These are phyloP conservation scores for Selaginella tamariscina DNA, from an alignment of 75 land plant species.

Conservation along the genomic window DNA sequence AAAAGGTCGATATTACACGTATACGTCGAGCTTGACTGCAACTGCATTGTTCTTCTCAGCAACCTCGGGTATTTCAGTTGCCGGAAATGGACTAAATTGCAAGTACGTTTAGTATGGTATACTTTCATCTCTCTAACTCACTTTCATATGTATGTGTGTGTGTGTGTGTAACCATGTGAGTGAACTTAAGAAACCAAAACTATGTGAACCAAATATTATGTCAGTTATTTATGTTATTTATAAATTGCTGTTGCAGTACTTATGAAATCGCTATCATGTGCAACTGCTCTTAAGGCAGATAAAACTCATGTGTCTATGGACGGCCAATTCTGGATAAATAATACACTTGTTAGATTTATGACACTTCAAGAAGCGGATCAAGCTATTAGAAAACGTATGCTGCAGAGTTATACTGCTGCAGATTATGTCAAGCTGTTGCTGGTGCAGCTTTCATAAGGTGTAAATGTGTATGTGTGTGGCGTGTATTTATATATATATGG, in stretches of 20 bases:
- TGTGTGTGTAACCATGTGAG: no score
- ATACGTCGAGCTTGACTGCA: conserved; percentile 62
- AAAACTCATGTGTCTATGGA: conserved; percentile 75
- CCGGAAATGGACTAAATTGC: conserved; percentile 98
- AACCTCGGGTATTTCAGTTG: conserved; percentile 87
- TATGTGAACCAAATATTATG: no score
- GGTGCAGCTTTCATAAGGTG: conserved; percentile 25
- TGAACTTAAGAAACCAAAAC: no score
- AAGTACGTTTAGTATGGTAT: conserved; percentile 46
- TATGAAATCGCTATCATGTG: conserved; percentile 99
- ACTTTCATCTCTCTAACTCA: no score
- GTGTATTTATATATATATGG: no score
- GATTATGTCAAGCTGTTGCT: conserved; percentile 73
- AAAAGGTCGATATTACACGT: conserved; percentile 73
- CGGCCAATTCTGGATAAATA: conserved; percentile 64
- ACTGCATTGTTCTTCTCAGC: conserved; percentile 76
- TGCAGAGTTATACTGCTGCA: conserved; percentile 86
- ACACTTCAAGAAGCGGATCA: conserved; percentile 75
- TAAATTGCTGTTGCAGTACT: conserved; percentile 45
- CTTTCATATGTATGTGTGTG: no score
- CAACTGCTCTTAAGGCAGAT: conserved; percentile 76
- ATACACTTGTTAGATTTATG: conserved; percentile 56
- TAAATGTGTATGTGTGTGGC: no score
- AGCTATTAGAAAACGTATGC: conserved; percentile 54
- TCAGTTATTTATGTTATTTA: no score